Base-by-base conservation (phyloP, 2,329 filamentous ascomycete genomes). In the Arthrobotrys pseudoclavata region DNA sequence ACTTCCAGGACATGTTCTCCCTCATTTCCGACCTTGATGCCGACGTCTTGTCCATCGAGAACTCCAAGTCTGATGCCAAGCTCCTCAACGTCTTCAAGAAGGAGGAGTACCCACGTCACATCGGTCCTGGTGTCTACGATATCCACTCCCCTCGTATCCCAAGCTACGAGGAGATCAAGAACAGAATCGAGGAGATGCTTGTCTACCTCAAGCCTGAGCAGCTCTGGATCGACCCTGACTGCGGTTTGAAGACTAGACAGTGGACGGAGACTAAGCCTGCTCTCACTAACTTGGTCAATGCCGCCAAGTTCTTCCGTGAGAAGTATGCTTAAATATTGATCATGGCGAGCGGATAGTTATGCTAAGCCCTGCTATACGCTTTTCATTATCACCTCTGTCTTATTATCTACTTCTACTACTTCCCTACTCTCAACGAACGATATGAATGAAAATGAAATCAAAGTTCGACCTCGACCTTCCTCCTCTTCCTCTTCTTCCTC, bases 1-100 rank as follows among this genome's bases (percentile, higher is more conserved):
- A 99, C 89, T 99, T 99, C 93, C 96, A 99, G 88, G 96, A 99
- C 89, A 99, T 99, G 90, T 99, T 99, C 94, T 93, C 98, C 87
- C 96, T 96, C 87, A 99, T 99, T 83, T 93, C 96, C 81, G 95
- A 96, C 79, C 91, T 99, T 80, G 96, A 99, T 85, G 95, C 96
- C 80, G 96, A 99, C 86, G 96, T 99, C 80, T 91, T 99, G 83
- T 97, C 93, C 84, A 99, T 99, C 83, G 96, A 99, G 91, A 99
- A 99, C 93, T 96, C 92, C 92, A 99, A 99, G 92, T 97, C 93
- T 83, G 96, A 99, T 84, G 96, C 96, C 84, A 99, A 99, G 92
- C 91, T 99, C 82, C 92, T 99, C 84, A 92, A 95, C 87, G 96
- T 99, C 86, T 99, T 99, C 84, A 93, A 97, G 82, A 95, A 98